Evolutionary conservation across 768 basidiomycete species (phyloP), one percentile per base, ranked within the genome.

Genomic region (Xerocomellus intermedius): DNA sequence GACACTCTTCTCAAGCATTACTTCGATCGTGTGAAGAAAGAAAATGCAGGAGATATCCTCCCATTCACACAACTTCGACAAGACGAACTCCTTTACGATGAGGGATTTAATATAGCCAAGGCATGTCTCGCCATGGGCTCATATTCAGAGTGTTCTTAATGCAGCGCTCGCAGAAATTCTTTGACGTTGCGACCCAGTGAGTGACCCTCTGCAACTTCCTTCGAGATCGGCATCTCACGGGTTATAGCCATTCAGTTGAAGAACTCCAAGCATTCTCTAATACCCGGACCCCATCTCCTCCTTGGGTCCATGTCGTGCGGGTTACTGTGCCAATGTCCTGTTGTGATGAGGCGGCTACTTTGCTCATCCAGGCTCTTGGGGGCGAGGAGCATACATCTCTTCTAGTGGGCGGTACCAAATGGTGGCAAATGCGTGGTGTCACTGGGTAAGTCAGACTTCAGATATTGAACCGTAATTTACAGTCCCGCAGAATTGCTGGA

Each of bases 361-460:
- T 84, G 59, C 78, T 98, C 44, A 85, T 94, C 53, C 75, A 82
- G 56, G 91, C 84, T 4, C 77, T 97, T 8, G 94, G 94, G 2
- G 94, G 95, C n/a, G 87, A 89, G 63, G 82, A 88, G 38, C 77
- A 82, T 14, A 82, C 80, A 45, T 81, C 83, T 58, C 79, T 79
- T 38, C 67, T 92, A 30, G 85, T 94, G 4, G 96, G 96, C 12
- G 96, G 96, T 2, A 82, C 84, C 6, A 94, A 95, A 68, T 98
- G 96, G 94, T 98, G 96, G 96, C 95, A 97, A 72, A 93, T 95
- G 33, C 85, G 95, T 39, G 87, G 89, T 19, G 67, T 93, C 43
- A 74, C 82, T 49, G 94, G 94, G 94, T 84, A 74, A 67, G 73
- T 74, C 37, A 52, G 52, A 8, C 55, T 58, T 42, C 24, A 35